phyloP scores from a whole-genome alignment of 2,329 filamentous ascomycete species.

The Cladophialophora carrionii region DNA sequence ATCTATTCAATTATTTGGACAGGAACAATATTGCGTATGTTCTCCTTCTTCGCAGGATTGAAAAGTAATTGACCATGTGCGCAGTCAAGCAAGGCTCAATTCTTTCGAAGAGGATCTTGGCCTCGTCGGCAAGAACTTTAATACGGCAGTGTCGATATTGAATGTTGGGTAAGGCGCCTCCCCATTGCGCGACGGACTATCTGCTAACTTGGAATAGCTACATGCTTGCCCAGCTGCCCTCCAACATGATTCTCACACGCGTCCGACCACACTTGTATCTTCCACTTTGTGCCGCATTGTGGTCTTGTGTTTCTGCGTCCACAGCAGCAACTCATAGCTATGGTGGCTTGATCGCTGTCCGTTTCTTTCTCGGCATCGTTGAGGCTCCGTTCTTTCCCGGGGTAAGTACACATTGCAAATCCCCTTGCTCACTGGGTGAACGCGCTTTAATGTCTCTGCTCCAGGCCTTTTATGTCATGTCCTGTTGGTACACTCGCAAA shows the following conservation, averaged over 20 bases:
- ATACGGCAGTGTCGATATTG: conserved; percentile 51
- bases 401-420: conserved; percentile 20
- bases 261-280: conserved; percentile 48
- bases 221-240: conserved; percentile 34
- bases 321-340: conserved; percentile 47
- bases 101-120: conserved; percentile 51
- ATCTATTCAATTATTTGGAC: conserved; percentile 50
- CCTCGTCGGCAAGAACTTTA: conserved; percentile 40
- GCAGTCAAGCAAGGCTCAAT: conserved; percentile 10
- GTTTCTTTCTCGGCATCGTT: conserved; percentile 49
- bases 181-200: neutral
- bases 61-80: neutral
- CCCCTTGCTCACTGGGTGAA: neutral
- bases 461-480: conserved; percentile 58
- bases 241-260: conserved; percentile 41
- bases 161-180: conserved; percentile 58
- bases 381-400: conserved; percentile 49
- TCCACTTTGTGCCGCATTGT: conserved; percentile 40
- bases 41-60: neutral
- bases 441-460: neutral
- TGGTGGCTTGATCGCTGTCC: conserved; percentile 45
- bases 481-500: conserved; percentile 67
- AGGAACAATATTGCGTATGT: conserved; percentile 39
- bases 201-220: neutral
- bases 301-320: conserved; percentile 43